Conservation (phyloP, 2,329 filamentous ascomycete species). For the Cytospora paraplurivora region DNA sequence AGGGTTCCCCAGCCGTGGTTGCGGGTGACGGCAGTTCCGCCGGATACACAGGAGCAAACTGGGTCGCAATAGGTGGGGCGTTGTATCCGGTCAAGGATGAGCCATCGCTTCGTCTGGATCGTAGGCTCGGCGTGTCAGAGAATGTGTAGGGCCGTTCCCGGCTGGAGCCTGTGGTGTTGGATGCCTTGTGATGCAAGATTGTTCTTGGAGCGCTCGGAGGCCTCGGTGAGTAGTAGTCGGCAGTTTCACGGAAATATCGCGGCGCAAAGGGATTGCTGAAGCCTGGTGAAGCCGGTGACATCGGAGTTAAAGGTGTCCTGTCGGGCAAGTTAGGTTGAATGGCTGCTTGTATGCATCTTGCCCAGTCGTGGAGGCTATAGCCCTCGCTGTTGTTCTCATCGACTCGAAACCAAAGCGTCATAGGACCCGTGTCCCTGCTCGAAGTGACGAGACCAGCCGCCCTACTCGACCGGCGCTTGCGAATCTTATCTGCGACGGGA, state of each 20-base stretch:
- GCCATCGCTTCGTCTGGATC: conserved; percentile 64
- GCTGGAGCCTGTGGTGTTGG: conserved; percentile 50
- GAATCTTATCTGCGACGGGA: conserved; percentile 57
- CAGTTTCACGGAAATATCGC: conserved; percentile 41
- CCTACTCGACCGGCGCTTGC: conserved; percentile 66
- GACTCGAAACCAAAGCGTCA: conserved; percentile 59
- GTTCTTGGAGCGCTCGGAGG: conserved; percentile 47
- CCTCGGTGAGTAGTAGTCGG: conserved; percentile 45
- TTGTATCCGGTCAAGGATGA: conserved; percentile 57
- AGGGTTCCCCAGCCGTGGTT: conserved; percentile 54
- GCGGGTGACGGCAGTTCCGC: conserved; percentile 60
- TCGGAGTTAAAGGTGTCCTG: conserved; percentile 49
- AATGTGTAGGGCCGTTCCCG: conserved; percentile 55
- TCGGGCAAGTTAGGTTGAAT: conserved; percentile 46
- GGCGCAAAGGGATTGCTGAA: conserved; percentile 57
- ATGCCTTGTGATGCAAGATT: conserved; percentile 51
- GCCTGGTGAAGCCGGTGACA: conserved; percentile 55
- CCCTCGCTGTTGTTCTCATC: conserved; percentile 53
- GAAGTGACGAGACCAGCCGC: conserved; percentile 56
- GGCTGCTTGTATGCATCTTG: conserved; percentile 50
- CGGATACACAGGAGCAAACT: conserved; percentile 55
- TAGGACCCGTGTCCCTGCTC: conserved; percentile 52
- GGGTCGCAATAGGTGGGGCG: conserved; percentile 42
- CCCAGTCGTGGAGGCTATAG: conserved; percentile 58
- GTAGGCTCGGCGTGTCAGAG: conserved; percentile 62